Evolutionary conservation across 768 basidiomycete species (phyloP).

Genomic region (Lentinula boryana): DNA sequence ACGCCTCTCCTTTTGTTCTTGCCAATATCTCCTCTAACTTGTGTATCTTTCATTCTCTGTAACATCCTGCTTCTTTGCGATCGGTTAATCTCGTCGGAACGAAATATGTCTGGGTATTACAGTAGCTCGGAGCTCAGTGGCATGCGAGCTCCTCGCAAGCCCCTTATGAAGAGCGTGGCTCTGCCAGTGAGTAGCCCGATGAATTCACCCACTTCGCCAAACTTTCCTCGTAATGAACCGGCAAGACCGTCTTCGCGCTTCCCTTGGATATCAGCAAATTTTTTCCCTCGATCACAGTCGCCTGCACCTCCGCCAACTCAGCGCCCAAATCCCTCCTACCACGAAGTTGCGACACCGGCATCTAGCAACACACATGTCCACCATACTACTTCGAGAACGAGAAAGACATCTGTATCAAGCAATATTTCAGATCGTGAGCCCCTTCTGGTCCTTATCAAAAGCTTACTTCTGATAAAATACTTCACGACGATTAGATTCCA

Average conservation of each 20-base stretch:
- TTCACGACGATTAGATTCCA: not conserved
- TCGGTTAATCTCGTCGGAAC: not conserved
- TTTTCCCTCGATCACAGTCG: not conserved
- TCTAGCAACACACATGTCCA: not conserved
- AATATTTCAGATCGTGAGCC: conserved; percentile 3
- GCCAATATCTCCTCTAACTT: not conserved
- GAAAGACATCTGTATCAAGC: conserved; percentile 1
- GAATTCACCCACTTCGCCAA: not conserved
- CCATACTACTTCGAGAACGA: not conserved
- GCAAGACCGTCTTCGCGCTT: not conserved
- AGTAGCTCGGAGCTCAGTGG: not conserved
- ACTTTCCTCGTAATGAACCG: not conserved
- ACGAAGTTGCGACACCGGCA: not conserved
- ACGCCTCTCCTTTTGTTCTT: not conserved
- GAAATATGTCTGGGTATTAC: not conserved
- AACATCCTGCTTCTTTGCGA: not conserved
- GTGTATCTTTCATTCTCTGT: not conserved
- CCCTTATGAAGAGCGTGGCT: not conserved
- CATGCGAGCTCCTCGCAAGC: not conserved
- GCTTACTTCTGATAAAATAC: not conserved
- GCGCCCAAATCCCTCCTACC: not conserved
- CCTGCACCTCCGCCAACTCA: not conserved
- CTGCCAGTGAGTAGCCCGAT: not conserved
- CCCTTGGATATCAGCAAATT: not conserved
- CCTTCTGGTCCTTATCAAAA: not conserved